Conservation (phyloP, 306 rosid genomes). For the Medicago lupulina region DNA sequence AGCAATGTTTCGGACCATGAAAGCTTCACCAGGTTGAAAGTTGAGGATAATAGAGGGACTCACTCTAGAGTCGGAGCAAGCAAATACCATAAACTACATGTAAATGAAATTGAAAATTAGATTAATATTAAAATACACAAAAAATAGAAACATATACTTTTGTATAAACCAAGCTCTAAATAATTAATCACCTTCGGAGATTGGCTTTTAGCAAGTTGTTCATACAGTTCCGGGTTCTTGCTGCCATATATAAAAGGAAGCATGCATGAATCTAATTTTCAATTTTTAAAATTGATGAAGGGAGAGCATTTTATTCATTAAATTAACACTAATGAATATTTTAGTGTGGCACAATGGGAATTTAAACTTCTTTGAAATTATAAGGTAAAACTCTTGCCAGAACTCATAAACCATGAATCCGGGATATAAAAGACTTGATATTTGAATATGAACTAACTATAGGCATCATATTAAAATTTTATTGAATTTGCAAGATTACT, state of each 20-base stretch:
- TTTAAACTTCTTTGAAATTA: not conserved
- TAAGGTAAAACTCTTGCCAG: too few relatives aligned
- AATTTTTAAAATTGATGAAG: too few relatives aligned
- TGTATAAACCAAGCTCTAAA: not conserved
- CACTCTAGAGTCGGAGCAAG: conserved; percentile 83
- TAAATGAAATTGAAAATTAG: not conserved
- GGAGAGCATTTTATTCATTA: too few relatives aligned
- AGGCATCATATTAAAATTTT: not conserved
- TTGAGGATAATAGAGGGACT: conserved; percentile 58
- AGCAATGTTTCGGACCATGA: conserved; percentile 69
- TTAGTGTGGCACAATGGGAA: too few relatives aligned
- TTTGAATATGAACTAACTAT: not conserved
- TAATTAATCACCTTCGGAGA: conserved; percentile 56
- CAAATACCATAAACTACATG: conserved; percentile 67
- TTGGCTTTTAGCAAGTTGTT: conserved; percentile 50
- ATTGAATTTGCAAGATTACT: conserved; percentile 42
- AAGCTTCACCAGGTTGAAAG: conserved; percentile 77
- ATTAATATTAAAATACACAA: not conserved
- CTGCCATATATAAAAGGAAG: conserved; percentile 41
- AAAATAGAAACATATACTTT: not conserved
- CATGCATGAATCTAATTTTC: too few relatives aligned
- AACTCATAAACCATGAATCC: not conserved
- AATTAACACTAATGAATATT: too few relatives aligned
- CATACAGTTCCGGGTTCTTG: conserved; percentile 30
- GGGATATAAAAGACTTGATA: not conserved